phyloP scores from a whole-genome alignment of 169 alveolate genomes.

The Cryptosporidium tyzzeri region DNA sequence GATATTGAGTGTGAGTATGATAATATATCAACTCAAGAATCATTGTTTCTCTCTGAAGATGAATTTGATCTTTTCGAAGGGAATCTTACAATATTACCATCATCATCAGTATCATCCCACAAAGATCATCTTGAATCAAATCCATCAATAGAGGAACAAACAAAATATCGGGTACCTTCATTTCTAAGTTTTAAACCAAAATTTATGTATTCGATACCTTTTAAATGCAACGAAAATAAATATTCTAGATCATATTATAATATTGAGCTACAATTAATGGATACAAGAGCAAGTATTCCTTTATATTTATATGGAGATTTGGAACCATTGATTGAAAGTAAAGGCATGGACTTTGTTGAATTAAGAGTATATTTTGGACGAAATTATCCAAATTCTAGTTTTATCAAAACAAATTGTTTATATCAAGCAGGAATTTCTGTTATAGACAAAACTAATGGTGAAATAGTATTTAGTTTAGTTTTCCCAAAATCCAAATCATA shows the following conservation, averaged over 20 bases:
- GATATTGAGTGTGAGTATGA: neutral
- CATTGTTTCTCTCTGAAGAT: neutral
- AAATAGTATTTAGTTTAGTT: constrained; percentile 10
- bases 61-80: neutral
- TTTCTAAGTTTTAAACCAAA: too few relatives aligned
- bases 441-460: constrained; percentile 44
- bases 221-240: neutral
- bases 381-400: constrained; percentile 12
- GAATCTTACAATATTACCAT: too few relatives aligned
- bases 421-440: constrained; percentile 46
- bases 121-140: neutral
- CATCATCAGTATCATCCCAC: neutral
- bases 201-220: neutral
- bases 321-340: neutral
- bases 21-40: neutral
- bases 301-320: constrained; percentile 53
- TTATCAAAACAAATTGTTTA: constrained; percentile 20
- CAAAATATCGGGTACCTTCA: neutral
- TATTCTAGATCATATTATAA: constrained; percentile 3
- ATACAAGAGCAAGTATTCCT: constrained; percentile 19
- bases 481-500: constrained; percentile 55
- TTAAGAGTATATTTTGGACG: constrained; percentile 15
- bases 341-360: neutral
- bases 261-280: constrained; percentile 51
- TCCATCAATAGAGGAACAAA: neutral